A percentile compares a stretch with the other conserved stretches of the same genome.
Evolutionary conservation across 2,329 filamentous ascomycete genomes (phyloP).

Genomic region (Cladosporium velox): DNA sequence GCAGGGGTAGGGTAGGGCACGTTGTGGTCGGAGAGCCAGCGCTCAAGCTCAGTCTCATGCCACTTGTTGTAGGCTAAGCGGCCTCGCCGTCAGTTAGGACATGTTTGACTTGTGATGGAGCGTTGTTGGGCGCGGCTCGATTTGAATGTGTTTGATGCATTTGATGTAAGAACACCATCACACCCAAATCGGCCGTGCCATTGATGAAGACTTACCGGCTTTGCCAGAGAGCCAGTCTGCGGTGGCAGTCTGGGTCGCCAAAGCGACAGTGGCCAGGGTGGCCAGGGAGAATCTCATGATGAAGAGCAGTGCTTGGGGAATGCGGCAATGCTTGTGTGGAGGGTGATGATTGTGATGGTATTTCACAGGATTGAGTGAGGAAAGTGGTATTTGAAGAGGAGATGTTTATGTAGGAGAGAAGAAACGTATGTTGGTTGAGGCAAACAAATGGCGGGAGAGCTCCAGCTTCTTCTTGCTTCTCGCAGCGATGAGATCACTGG

Average conservation of each 20-base stretch:
- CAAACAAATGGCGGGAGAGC: slow-evolving; percentile 6
- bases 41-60: slow-evolving; percentile 96
- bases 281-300: slow-evolving; percentile 76
- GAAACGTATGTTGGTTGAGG: slow-evolving; percentile 1
- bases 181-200: neutral
- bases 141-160: neutral
- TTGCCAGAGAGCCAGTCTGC: slow-evolving; percentile 86
- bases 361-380: neutral
- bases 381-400: neutral
- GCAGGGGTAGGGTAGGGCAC: slow-evolving; percentile 87
- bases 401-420: slow-evolving; percentile 5
- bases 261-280: slow-evolving; percentile 67
- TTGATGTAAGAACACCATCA: neutral
- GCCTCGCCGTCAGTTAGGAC: slow-evolving; percentile 31
- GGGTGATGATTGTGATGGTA: neutral
- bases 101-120: slow-evolving; percentile 13
- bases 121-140: slow-evolving; percentile 2
- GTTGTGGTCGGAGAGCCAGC: slow-evolving; percentile 91
- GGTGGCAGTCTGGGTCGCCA: slow-evolving; percentile 69
- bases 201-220: slow-evolving; percentile 63
- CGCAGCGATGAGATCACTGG: neutral
- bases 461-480: slow-evolving; percentile 9
- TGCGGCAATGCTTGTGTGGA: neutral
- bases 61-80: slow-evolving; percentile 90
- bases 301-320: neutral